Conservation (phyloP, 805 yeast species). For the Saccharomycopsis javanensis region DNA sequence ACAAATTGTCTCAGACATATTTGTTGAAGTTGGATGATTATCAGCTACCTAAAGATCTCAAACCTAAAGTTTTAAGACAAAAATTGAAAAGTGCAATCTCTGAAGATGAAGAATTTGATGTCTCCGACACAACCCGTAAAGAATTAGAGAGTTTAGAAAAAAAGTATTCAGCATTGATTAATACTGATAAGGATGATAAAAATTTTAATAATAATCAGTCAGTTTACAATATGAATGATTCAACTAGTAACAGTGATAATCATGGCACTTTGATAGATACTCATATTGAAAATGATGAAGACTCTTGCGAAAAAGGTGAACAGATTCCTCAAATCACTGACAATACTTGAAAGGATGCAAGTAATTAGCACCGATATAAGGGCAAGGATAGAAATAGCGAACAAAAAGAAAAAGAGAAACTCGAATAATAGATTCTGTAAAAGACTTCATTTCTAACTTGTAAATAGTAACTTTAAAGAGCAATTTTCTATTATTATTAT, state of each 20-base stretch:
- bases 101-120: not conserved
- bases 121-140: not conserved
- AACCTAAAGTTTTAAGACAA: slow-evolving; percentile 33
- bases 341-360: too few species aligned
- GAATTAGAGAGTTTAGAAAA: slow-evolving; percentile 2
- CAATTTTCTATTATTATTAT: too few species aligned
- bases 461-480: too few species aligned
- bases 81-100: slow-evolving; percentile 18
- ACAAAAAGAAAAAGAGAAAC: too few species aligned
- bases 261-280: too few species aligned
- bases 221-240: not conserved
- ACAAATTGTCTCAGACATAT: slow-evolving; percentile 35
- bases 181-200: not conserved
- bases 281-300: too few species aligned
- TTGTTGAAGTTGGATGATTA: slow-evolving; percentile 38
- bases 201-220: not conserved
- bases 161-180: slow-evolving; percentile 1
- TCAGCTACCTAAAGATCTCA: slow-evolving; percentile 36
- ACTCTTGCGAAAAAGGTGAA: too few species aligned
- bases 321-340: too few species aligned
- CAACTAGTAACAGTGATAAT: not conserved
- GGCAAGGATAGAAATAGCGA: too few species aligned
- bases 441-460: too few species aligned
- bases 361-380: too few species aligned
- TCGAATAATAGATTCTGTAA: too few species aligned